Conservation (phyloP, 345 rosid species). For the Litchi chinensis region DNA sequence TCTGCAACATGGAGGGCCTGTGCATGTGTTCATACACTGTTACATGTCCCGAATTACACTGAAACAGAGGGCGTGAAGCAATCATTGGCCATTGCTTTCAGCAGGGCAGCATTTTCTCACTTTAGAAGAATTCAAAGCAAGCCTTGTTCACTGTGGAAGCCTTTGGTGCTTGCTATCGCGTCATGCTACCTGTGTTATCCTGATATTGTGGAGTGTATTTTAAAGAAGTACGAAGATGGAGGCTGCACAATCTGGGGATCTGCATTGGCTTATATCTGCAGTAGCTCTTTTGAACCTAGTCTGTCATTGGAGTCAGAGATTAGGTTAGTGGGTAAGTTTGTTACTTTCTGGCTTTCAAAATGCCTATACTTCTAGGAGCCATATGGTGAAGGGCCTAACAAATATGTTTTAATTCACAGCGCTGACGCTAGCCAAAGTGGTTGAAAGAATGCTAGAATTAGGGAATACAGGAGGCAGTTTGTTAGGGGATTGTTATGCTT, state of each 20-base stretch:
- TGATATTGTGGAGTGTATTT: conserved; percentile 49
- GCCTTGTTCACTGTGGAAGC: conserved; percentile 72
- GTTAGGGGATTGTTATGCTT: conserved; percentile 52
- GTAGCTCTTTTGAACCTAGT: conserved; percentile 44
- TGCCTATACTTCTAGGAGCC: background rate
- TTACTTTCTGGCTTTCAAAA: conserved; percentile 4
- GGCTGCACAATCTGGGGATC: conserved; percentile 75
- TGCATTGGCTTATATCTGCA: conserved; percentile 50
- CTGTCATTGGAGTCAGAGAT: conserved; percentile 54
- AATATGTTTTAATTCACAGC: conserved; percentile 42
- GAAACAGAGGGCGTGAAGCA: conserved; percentile 57
- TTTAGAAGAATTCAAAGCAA: conserved; percentile 53
- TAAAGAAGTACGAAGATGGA: conserved; percentile 55
- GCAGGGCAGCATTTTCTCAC: conserved; percentile 68
- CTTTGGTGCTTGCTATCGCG: conserved; percentile 73
- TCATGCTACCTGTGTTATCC: conserved; percentile 73
- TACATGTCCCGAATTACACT: conserved; percentile 69
- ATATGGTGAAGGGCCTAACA: background rate
- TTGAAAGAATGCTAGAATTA: conserved; percentile 57
- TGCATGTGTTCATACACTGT: conserved; percentile 65
- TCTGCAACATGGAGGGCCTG: conserved; percentile 84
- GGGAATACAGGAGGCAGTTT: conserved; percentile 42
- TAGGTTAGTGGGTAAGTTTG: conserved; percentile 61
- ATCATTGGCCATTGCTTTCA: conserved; percentile 54
- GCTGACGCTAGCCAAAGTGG: conserved; percentile 60